A percentile compares a stretch with the other conserved stretches of the same genome.
phyloP scores from a whole-genome alignment of 805 yeast species.

The Allodekkera sacchari region DNA sequence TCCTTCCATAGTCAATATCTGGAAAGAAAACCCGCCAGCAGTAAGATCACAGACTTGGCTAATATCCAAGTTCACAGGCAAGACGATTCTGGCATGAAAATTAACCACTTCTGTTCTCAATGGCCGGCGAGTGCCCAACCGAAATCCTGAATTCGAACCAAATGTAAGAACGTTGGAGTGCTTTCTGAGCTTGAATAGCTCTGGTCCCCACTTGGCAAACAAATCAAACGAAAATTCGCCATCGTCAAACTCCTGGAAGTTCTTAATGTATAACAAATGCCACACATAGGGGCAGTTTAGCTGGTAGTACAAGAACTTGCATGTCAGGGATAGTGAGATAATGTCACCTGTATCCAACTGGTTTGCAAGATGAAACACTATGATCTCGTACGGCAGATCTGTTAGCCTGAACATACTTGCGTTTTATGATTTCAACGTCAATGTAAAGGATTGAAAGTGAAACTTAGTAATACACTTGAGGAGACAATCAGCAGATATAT shows the following conservation, averaged over 20 bases:
- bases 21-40: slow-evolving; percentile 61
- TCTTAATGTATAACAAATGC: slow-evolving; percentile 34
- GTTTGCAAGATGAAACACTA: slow-evolving; percentile 27
- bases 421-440: too few relatives aligned
- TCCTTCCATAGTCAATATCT: slow-evolving; percentile 48
- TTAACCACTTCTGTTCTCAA: too few relatives aligned
- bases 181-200: slow-evolving; percentile 33
- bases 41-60: slow-evolving; percentile 34
- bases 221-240: slow-evolving; percentile 23
- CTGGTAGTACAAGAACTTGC: slow-evolving; percentile 26
- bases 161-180: slow-evolving; percentile 33
- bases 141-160: slow-evolving; percentile 42
- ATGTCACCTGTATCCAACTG: slow-evolving; percentile 32
- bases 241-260: slow-evolving; percentile 28
- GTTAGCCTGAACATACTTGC: not conserved
- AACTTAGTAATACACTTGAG: too few relatives aligned
- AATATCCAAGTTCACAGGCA: too few relatives aligned
- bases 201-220: slow-evolving; percentile 38
- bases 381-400: slow-evolving; percentile 26
- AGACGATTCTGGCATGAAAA: too few relatives aligned
- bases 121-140: too few relatives aligned
- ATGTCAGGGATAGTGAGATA: slow-evolving; percentile 29
- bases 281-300: slow-evolving; percentile 35
- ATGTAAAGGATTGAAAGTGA: too few relatives aligned
- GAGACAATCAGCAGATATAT: too few relatives aligned